Evolutionary conservation across 1,284 basidiomycete genomes (phyloP).

Genomic region (Trichosporon coremiiforme): DNA sequence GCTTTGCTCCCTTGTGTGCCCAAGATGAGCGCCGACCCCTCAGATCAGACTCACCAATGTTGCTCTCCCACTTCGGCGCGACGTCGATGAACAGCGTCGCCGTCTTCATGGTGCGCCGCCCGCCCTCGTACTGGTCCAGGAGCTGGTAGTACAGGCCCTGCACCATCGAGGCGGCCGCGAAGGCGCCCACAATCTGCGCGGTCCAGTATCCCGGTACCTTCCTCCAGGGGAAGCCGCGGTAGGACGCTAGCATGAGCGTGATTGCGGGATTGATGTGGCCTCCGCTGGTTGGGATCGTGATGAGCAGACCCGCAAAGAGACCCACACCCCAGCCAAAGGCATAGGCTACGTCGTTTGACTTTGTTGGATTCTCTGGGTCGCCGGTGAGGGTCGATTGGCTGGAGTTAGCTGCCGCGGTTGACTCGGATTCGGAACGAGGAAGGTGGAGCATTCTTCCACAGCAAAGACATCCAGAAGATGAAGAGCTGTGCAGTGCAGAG

Average conservation of each 20-base stretch:
- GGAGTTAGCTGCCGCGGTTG: background rate
- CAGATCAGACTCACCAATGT: conserved; percentile 13
- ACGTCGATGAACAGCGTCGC: conserved; percentile 10
- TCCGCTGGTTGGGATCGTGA: conserved; percentile 31
- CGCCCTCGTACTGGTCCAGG: conserved; percentile 28
- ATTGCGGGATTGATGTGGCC: conserved; percentile 42
- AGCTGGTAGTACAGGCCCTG: conserved; percentile 35
- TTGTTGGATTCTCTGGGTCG: background rate
- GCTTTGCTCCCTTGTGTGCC: background rate
- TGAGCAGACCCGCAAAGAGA: conserved; percentile 23
- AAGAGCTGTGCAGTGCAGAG: too few species aligned
- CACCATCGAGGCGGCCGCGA: conserved; percentile 38
- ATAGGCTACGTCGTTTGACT: conserved; percentile 7
- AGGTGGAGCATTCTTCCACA: background rate
- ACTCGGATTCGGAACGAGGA: background rate
- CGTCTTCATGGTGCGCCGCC: conserved; percentile 18
- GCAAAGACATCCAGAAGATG: too few species aligned
- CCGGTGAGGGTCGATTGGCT: conserved; percentile 13
- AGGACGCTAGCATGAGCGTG: conserved; percentile 34
- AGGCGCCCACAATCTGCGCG: conserved; percentile 44
- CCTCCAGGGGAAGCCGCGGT: conserved; percentile 45
- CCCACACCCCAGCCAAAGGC: conserved; percentile 30
- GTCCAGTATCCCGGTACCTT: conserved; percentile 44
- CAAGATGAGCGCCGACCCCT: too few species aligned
- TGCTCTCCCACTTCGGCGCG: background rate